Base-by-base conservation (phyloP, 208 protist species). In the Leishmania aethiopica region DNA sequence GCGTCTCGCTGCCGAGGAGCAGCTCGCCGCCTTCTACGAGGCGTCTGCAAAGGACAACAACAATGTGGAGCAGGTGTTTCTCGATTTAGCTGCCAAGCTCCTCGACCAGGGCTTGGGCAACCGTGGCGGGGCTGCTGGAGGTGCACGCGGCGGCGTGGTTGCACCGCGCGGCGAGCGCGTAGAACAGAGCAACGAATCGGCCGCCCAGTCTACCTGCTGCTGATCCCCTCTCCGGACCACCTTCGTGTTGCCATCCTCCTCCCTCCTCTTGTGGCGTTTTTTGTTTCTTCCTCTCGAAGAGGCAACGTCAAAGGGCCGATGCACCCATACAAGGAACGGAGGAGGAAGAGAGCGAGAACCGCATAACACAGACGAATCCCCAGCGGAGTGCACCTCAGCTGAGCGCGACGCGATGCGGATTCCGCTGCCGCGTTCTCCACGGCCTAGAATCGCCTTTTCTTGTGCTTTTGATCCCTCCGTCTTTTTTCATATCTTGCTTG, bases 51-150 rank as follows among this genome's bases (percentile, higher is more conserved):
- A 97, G 85, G 93, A 97, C 57, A 95, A 91, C 83, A 86, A 82
- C 66, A 96, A 97, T 82, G 88, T 98, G n/a, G 92, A 97, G 71
- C 87, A 89, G 62, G 84, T 94, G 17, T 98, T 98, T 88, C 83
- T 97, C 42, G 86, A 91, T 77, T 98, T 99, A 25, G 98, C 98
- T 3, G 82, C 89, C 62, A 92, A 91, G 55, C 96, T 99, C 76
- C 96, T 99, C 55, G 95, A 98, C 37, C 98, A 91, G 57, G 92
- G 93, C 13, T 75, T 94, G n/a, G 87, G 84, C 13, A 89, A 87
- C 51, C 85, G 84, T 4, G 72, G 83, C 17, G 77, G 66, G 25
- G 82, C 51, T 2, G 49, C 64, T 10, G 70, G 75, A n/a, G 80
- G 81, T 47, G 35, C 60, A 57, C 70, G 88, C 66, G 55, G 80